Percentiles rank a stretch among this genome's conserved stretches.
phyloP scores from a whole-genome alignment of 2,329 filamentous ascomycete genomes.

The Ophiostoma sp. region DNA sequence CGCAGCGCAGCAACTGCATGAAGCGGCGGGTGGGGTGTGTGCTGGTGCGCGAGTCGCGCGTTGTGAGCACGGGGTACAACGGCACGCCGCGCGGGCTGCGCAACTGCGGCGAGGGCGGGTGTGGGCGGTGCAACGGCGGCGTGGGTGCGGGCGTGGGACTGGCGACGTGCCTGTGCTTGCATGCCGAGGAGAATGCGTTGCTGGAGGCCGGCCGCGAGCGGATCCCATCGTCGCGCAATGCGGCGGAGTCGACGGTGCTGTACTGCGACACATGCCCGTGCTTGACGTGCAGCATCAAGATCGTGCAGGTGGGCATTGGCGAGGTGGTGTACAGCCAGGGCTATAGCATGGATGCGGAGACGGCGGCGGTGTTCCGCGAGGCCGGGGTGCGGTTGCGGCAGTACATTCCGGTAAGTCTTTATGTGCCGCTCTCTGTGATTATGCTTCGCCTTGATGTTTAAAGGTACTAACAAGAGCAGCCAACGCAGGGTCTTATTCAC shows the following conservation, averaged over 20 bases:
- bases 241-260: conserved; percentile 67
- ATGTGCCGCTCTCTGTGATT: conserved; percentile 20
- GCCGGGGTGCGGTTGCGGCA: conserved; percentile 82
- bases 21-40: conserved; percentile 94
- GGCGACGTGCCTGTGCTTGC: conserved; percentile 88
- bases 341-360: conserved; percentile 89
- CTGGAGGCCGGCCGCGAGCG: conserved; percentile 89
- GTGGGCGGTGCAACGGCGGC: conserved; percentile 76
- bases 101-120: conserved; percentile 93
- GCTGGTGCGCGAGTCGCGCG: conserved; percentile 75
- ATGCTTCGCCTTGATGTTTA: not conserved
- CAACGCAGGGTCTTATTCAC: conserved; percentile 53
- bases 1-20: conserved; percentile 94
- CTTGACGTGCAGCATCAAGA: conserved; percentile 97
- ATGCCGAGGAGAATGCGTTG: conserved; percentile 95
- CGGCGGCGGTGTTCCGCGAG: conserved; percentile 73
- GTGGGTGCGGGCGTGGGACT: conserved; percentile 65
- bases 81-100: conserved; percentile 83
- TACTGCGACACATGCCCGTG: conserved; percentile 98
- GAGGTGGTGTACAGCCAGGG: conserved; percentile 93
- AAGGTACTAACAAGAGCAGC: conserved; percentile 39
- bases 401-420: conserved; percentile 68
- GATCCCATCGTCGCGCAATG: conserved; percentile 43
- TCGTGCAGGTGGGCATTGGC: conserved; percentile 88
- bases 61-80: conserved; percentile 95